phyloP scores from a whole-genome alignment of 108 stramenopile genomes.

The Nitzschia sp. region DNA sequence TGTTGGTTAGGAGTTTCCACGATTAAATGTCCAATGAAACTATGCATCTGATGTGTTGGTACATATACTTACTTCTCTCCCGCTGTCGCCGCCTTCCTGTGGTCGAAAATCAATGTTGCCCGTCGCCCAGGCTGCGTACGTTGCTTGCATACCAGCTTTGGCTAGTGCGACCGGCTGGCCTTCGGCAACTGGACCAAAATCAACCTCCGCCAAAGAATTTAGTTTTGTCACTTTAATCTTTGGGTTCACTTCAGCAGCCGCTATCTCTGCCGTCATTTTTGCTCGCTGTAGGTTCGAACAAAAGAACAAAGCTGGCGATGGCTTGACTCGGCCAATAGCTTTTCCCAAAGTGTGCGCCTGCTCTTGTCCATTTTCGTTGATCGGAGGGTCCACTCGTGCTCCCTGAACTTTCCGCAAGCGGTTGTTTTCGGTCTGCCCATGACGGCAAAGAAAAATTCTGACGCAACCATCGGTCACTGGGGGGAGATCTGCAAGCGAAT shows the following conservation, averaged over 20 bases:
- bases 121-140: slow-evolving; percentile 63
- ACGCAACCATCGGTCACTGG: slow-evolving; percentile 53
- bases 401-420: slow-evolving; percentile 73
- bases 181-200: slow-evolving; percentile 69
- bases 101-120: slow-evolving; percentile 61
- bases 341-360: slow-evolving; percentile 52
- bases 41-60: no score
- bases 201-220: slow-evolving; percentile 59
- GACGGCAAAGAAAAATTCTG: slow-evolving; percentile 78
- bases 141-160: slow-evolving; percentile 51
- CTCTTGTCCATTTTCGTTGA: slow-evolving; percentile 55
- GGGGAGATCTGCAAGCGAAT: slow-evolving; percentile 69
- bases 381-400: slow-evolving; percentile 63
- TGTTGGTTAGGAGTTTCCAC: no score
- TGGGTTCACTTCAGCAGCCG: slow-evolving; percentile 20
- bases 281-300: slow-evolving; percentile 61
- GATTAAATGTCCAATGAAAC: no score
- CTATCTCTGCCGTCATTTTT: slow-evolving; percentile 58
- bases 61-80: slow-evolving; percentile 67
- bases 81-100: slow-evolving; percentile 67
- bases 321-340: slow-evolving; percentile 42
- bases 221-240: slow-evolving; percentile 23
- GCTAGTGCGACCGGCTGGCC: slow-evolving; percentile 53
- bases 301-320: slow-evolving; percentile 39
- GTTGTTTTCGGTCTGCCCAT: slow-evolving; percentile 87